Conservation (phyloP, 306 rosid genomes). For the Cicer yamashitae region DNA sequence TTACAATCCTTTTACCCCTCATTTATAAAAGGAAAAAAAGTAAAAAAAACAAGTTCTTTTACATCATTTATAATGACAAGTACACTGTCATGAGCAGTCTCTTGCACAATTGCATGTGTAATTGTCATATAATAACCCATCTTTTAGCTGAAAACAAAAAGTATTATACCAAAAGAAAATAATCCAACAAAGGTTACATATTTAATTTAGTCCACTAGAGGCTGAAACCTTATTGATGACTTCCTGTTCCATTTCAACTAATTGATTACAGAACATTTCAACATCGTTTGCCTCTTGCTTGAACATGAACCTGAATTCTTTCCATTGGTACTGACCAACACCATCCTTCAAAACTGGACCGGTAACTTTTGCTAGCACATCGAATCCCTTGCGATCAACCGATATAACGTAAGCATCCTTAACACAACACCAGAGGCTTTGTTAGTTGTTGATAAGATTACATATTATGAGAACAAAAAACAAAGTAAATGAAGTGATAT, state of each 20-base stretch:
- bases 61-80: background rate
- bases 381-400: constrained; percentile 81
- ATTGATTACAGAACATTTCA: constrained; percentile 71
- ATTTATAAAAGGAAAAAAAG: background rate
- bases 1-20: background rate
- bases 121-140: background rate
- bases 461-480: constrained; percentile 10
- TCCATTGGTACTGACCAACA: constrained; percentile 65
- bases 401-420: constrained; percentile 80
- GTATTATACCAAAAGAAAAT: background rate
- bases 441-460: constrained; percentile 34
- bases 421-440: constrained; percentile 30
- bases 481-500: background rate
- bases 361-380: constrained; percentile 67
- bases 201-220: constrained; percentile 66
- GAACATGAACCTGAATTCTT: constrained; percentile 68
- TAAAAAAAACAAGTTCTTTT: background rate
- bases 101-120: background rate
- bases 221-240: constrained; percentile 65
- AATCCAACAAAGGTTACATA: constrained; percentile 5
- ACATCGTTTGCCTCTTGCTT: constrained; percentile 65
- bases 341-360: constrained; percentile 59
- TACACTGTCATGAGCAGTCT: background rate
- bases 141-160: background rate
- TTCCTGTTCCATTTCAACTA: constrained; percentile 88